Base-by-base conservation (phyloP, 768 basidiomycete genomes). In the Cytidiella melzeri region DNA sequence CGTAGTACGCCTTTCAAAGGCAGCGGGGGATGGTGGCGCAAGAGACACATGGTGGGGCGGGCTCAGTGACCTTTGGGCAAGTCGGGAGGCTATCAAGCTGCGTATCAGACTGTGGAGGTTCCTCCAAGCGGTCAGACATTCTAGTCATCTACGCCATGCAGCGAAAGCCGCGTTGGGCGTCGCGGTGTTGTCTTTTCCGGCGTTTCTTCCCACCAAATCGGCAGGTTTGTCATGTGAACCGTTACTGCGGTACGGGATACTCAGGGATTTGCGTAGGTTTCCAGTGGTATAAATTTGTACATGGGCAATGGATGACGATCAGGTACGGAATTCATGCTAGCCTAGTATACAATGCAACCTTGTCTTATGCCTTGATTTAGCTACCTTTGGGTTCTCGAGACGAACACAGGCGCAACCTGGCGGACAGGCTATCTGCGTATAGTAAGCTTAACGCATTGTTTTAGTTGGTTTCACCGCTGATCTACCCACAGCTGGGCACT, bases 391-490 rank as follows among this genome's bases (percentile, higher is more conserved):
- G 74, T 77, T 4, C 61, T 76, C 26, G 74, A 75, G 55, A 74
- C 74, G 6, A 77, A 73, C 51, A 74, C 72, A 1, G 76, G 74
- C n/a, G 74, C 75, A 36, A 76, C 75, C 5, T 75, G 73, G 69
- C 62, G 74, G 38, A 67, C 72, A 4, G 70, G 69, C 5, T 73
- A 72, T 52, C 60, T 76, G 25, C 70, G 75, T 47, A 55, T 74
- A 26, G 75, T 73, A 47, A 54, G 66, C 53, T 19, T 48, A 23
- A n/a, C 25, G 15, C n/a, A n/a, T n/a, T n/a, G n/a, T n/a, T n/a
- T n/a, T n/a, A n/a, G n/a, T n/a, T n/a, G n/a, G n/a, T 26, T 12
- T 13, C 6, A 13, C n/a, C 4, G 4, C 20, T n/a, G 2, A 18
- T 19, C 27, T 12, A 20, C 25, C 45, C 50, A 36, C 4, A 68